Conservation (phyloP, 1,284 basidiomycete genomes). For the Papiliotrema flavescens region DNA sequence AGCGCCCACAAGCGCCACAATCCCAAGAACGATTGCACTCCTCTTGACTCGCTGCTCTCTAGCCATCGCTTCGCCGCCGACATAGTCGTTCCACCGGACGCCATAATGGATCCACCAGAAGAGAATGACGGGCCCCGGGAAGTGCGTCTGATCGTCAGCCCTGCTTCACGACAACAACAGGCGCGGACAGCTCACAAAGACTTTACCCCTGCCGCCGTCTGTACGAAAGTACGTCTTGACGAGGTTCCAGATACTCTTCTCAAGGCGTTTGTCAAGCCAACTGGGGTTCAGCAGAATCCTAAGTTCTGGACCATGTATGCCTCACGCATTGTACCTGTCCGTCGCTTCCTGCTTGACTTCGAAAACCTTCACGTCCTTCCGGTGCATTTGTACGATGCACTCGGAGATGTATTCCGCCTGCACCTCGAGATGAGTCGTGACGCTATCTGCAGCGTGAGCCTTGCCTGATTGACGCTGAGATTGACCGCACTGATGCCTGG, state of each 20-base stretch:
- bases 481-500: slow-evolving; percentile 19
- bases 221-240: slow-evolving; percentile 12
- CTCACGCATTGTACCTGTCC: slow-evolving; percentile 19
- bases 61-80: slow-evolving; percentile 7
- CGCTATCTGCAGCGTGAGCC: neutral
- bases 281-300: neutral
- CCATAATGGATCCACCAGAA: slow-evolving; percentile 17
- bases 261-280: slow-evolving; percentile 19
- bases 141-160: neutral
- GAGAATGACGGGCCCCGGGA: slow-evolving; percentile 5
- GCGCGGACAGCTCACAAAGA: slow-evolving; percentile 8
- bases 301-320: neutral
- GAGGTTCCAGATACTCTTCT: slow-evolving; percentile 14
- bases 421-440: slow-evolving; percentile 13
- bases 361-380: slow-evolving; percentile 7
- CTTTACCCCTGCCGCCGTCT: slow-evolving; percentile 10
- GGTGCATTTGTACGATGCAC: slow-evolving; percentile 9
- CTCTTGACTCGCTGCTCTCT: neutral
- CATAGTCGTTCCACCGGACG: slow-evolving; percentile 18
- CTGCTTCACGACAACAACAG: too few species aligned
- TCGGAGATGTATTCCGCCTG: slow-evolving; percentile 27
- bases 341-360: slow-evolving; percentile 23
- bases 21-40: neutral
- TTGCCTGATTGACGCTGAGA: neutral
- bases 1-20: neutral